Percentiles rank a stretch among this genome's conserved stretches.
These are phyloP conservation scores for Exobasidium cylindrosporum DNA, from an alignment of 1,284 basidiomycete species.

Conservation along the genomic window DNA sequence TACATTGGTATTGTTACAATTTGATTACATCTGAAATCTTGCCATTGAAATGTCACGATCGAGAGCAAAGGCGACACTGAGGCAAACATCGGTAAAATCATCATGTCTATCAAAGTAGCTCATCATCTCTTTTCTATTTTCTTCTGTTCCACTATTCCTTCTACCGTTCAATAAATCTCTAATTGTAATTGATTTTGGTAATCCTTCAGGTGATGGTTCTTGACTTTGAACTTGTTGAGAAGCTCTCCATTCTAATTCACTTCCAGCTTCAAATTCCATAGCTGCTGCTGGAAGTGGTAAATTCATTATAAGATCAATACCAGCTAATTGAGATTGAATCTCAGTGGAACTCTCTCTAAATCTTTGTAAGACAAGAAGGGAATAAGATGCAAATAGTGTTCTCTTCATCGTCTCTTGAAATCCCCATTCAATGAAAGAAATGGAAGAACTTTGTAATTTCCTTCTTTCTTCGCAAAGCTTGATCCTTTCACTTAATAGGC, in stretches of 20 bases:
- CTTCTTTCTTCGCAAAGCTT: conserved; percentile 7
- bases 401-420: conserved; percentile 40
- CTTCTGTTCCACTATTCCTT: neutral
- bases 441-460: neutral
- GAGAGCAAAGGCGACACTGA: conserved; percentile 39
- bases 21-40: too few relatives aligned
- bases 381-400: conserved; percentile 40
- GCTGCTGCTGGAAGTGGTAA: conserved; percentile 36
- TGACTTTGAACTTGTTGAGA: conserved; percentile 18
- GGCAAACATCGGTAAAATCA: conserved; percentile 41
- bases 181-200: neutral
- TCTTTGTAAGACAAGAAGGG: conserved; percentile 42
- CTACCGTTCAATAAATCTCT: neutral
- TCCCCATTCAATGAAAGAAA: conserved; percentile 21
- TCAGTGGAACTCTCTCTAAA: conserved; percentile 32
- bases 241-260: conserved; percentile 32
- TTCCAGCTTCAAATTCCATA: conserved; percentile 40
- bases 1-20: too few relatives aligned
- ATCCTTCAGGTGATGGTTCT: conserved; percentile 11
- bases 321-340: conserved; percentile 27
- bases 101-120: conserved; percentile 38
- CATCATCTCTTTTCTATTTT: conserved; percentile 19
- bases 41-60: conserved; percentile 23
- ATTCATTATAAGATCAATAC: conserved; percentile 36
- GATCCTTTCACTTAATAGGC: conserved; percentile 19